Conservation (phyloP, 2,329 filamentous ascomycete genomes). For the Fusarium bulbicola region DNA sequence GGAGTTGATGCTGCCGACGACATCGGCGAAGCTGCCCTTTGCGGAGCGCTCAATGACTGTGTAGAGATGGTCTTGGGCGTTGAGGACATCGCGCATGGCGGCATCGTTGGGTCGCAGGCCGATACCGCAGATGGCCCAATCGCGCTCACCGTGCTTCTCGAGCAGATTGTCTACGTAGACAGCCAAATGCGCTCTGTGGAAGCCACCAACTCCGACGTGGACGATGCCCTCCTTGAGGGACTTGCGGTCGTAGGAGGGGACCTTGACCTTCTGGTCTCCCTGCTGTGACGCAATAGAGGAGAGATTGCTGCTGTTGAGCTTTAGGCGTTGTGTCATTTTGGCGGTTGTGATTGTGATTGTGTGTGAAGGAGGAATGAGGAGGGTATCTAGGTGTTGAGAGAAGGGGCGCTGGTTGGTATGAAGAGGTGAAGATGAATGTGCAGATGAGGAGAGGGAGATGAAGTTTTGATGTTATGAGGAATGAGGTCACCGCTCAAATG, state of each 20-base stretch:
- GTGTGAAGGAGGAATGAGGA: neutral
- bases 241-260: slow-evolving; percentile 56
- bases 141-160: slow-evolving; percentile 53
- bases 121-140: slow-evolving; percentile 63
- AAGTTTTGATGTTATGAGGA: slow-evolving; percentile 21
- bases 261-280: slow-evolving; percentile 30
- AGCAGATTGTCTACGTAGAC: slow-evolving; percentile 61
- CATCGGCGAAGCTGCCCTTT: slow-evolving; percentile 56
- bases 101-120: slow-evolving; percentile 61
- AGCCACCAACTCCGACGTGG: slow-evolving; percentile 63
- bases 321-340: slow-evolving; percentile 36
- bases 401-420: neutral
- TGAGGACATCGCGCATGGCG: slow-evolving; percentile 60
- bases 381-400: neutral
- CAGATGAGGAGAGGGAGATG: neutral
- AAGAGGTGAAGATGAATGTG: neutral
- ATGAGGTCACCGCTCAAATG: slow-evolving; percentile 28
- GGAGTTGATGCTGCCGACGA: slow-evolving; percentile 62
- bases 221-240: slow-evolving; percentile 63
- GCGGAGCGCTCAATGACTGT: slow-evolving; percentile 64
- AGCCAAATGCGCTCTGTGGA: slow-evolving; percentile 63
- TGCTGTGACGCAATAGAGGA: slow-evolving; percentile 35
- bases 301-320: slow-evolving; percentile 42
- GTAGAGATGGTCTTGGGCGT: slow-evolving; percentile 60
- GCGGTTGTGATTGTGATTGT: neutral